Conservation (phyloP, 2,329 filamentous ascomycete genomes). For the Coleophoma eucalyptorum region DNA sequence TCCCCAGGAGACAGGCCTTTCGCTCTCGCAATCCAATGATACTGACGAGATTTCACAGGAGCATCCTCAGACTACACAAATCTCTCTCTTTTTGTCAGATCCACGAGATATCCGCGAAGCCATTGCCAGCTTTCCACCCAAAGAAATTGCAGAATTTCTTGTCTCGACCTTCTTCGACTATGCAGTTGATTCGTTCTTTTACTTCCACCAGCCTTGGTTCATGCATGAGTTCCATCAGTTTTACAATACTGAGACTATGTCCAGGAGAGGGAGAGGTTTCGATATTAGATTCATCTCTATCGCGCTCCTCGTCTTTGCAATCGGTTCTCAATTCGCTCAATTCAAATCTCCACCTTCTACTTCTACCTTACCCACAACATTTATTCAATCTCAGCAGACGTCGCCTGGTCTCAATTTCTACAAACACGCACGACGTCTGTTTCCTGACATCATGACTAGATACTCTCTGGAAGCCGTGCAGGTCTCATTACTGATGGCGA, state of each 20-base stretch:
- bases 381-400: not conserved
- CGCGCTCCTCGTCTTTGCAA: not conserved
- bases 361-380: not conserved
- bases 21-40: too few species aligned
- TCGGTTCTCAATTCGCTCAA: not conserved
- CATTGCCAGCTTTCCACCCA: not conserved
- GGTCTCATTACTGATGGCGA: not conserved
- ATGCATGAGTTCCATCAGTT: not conserved
- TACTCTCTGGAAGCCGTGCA: not conserved
- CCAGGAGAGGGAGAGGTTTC: not conserved
- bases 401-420: not conserved
- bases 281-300: not conserved
- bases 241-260: not conserved
- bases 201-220: not conserved
- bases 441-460: not conserved
- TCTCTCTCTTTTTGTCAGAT: not conserved
- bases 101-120: not conserved
- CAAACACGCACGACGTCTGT: not conserved
- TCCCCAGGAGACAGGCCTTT: too few species aligned
- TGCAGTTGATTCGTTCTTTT: not conserved
- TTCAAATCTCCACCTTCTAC: not conserved
- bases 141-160: conserved; percentile 1
- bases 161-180: conserved; percentile 1
- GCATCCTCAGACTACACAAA: too few species aligned
- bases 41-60: too few species aligned